Evolutionary conservation across 75 land plant species (phyloP), one percentile per base, ranked within the genome.

Genomic region (Sequoiadendron giganteum): DNA sequence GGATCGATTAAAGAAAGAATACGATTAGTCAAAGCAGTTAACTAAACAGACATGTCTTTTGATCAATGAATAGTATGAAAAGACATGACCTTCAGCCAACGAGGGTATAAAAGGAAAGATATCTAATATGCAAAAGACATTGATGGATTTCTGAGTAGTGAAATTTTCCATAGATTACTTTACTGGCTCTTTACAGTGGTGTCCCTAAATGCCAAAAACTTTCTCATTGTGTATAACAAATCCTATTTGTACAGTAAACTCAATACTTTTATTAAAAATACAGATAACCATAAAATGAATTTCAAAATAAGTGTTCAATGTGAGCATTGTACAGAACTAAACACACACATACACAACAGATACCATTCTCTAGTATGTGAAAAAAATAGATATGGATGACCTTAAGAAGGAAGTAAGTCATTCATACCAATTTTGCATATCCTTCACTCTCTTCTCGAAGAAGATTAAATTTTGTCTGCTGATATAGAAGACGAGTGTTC

Each of bases 381-480:
- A 75, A 13, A n/a, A 75, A 34, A 75, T n/a, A 32, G 13, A 30
- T 30, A 11, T 34, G 16, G 38, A 9, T 25, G n/a, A 65, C n/a
- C 9, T 65, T 72, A 68, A 82, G 47, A 28, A 19, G 11, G 36
- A 61, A 13, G 68, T 48, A 34, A 32, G 11, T 11, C 34, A 75
- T 78, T 52, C 92, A 65, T 92, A 98, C 99, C 99, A 98, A 92
- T 75, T 98, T 98, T 13, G 99, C 97, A 94, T 98, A 98, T 49
- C 99, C 99, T 90, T 98, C 99, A 88, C 99, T 98, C 85, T 98
- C 99, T 92, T 98, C 99, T 68, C 99, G 91, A 56, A 98, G 90
- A 88, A 98, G 95, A 85, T 98, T 98, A 91, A 98, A 98, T 86
- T 98, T 98, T 73, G 99, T 98, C 90, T 98, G 99, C 92, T 98